A percentile compares a stretch with the other conserved stretches of the same genome.
Conservation (phyloP, 345 rosid species). For the Viola odorata region DNA sequence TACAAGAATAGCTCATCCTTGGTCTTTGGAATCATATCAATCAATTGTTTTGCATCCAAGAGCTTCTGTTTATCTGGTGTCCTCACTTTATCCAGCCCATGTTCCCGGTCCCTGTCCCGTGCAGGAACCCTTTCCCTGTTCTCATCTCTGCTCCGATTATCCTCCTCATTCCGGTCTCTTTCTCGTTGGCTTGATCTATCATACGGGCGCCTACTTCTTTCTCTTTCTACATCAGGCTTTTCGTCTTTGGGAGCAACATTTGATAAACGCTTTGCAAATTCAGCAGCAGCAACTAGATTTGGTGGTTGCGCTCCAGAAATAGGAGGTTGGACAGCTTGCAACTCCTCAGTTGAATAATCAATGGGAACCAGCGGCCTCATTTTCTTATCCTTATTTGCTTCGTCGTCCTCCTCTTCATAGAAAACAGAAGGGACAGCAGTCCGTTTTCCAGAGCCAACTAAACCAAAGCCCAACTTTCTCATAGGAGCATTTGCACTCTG, state of each 20-base stretch:
- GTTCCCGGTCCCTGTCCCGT: slow-evolving; percentile 45
- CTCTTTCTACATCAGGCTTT: slow-evolving; percentile 63
- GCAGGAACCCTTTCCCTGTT: slow-evolving; percentile 42
- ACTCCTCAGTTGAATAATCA: slow-evolving; percentile 92
- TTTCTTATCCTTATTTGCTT: slow-evolving; percentile 72
- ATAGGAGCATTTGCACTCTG: slow-evolving; percentile 50
- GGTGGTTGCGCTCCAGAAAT: slow-evolving; percentile 60
- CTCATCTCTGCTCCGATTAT: slow-evolving; percentile 45
- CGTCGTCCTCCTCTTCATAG: slow-evolving; percentile 92
- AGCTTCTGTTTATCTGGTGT: slow-evolving; percentile 72
- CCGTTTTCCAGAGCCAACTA: slow-evolving; percentile 87
- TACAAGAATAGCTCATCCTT: slow-evolving; percentile 89
- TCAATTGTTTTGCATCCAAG: slow-evolving; percentile 90
- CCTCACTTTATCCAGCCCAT: slow-evolving; percentile 59
- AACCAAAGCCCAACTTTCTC: slow-evolving; percentile 91
- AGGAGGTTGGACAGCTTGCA: slow-evolving; percentile 59
- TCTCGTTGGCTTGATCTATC: slow-evolving; percentile 69
- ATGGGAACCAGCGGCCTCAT: slow-evolving; percentile 97
- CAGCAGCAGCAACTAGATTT: slow-evolving; percentile 88
- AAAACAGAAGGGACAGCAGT: slow-evolving; percentile 90
- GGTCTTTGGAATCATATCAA: slow-evolving; percentile 95
- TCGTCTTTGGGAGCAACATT: slow-evolving; percentile 64
- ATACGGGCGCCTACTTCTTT: slow-evolving; percentile 65
- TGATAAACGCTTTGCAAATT: slow-evolving; percentile 84
- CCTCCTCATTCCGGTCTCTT: slow-evolving; percentile 45